Conservation (phyloP, 495 filamentous ascomycete genomes). For the Penicillium tannophilum region DNA sequence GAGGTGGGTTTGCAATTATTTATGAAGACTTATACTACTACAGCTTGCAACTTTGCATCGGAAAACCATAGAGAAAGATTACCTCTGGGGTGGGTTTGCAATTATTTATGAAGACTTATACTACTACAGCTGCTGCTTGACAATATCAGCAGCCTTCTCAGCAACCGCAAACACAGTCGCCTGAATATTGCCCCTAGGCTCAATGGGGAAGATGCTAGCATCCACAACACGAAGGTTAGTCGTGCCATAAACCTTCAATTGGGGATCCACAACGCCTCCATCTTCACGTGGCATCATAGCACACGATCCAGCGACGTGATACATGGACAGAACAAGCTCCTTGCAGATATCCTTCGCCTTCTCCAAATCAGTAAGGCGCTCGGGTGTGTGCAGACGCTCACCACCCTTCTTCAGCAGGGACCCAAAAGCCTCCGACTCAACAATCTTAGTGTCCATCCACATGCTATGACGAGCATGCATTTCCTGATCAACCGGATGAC, state of each 20-base stretch:
- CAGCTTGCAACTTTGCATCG: no score
- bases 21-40: no score
- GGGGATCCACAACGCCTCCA: conserved; percentile 52
- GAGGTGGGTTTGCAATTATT: conserved; percentile 1
- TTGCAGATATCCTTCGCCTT: conserved; percentile 14
- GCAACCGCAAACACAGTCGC: conserved; percentile 55
- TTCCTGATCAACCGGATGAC: conserved; percentile 49
- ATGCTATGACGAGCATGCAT: conserved; percentile 45
- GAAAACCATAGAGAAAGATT: no score
- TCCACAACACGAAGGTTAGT: conserved; percentile 55
- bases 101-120: no score
- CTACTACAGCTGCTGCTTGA: conserved; percentile 36
- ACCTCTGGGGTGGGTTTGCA: no score
- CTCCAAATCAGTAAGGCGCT: conserved; percentile 11
- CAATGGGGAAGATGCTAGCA: conserved; percentile 53
- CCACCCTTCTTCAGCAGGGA: conserved; percentile 35
- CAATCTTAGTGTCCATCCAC: conserved; percentile 44
- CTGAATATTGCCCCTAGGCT: conserved; percentile 51
- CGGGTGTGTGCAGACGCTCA: conserved; percentile 13
- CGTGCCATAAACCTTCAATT: conserved; percentile 50
- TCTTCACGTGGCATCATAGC: conserved; percentile 45
- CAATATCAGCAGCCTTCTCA: conserved; percentile 56
- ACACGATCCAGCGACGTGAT: conserved; percentile 33
- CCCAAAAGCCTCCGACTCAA: conserved; percentile 41
- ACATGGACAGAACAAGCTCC: conserved; percentile 27